Evolutionary conservation across 2,329 filamentous ascomycete species (phyloP), one percentile per base, ranked within the genome.

Genomic region (Ophiostoma pallidulum): DNA sequence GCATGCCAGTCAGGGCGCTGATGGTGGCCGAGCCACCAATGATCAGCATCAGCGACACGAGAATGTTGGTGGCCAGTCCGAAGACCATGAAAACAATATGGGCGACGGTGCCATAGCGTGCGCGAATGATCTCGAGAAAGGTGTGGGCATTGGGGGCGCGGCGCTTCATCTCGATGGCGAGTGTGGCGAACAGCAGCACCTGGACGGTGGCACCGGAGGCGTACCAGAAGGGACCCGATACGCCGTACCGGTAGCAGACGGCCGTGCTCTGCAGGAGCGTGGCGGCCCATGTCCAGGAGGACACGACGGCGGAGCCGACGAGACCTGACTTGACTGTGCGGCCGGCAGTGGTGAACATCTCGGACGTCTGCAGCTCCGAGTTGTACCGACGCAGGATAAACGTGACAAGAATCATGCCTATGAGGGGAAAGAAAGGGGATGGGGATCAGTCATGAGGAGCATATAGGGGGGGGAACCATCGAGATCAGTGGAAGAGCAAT

Each of bases 271-370:
- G 86, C 3, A 92, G 72, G 2, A 91, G 70, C 0, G 86, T 92
- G 19, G 86, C 88, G 0, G 87, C 88, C 88, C 88, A 94, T 0
- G 89, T 94, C 89, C 90, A 95, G 5, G 84, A 89, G 14, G 84
- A 90, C 4, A 94, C 87, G n/a, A 95, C 89, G 14, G 88, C 89
- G 5, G 86, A 86, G 10, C 86, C 86, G 1, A 94, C 87, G 13
- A 95, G 73, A 37, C 89, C 90, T 8, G 86, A 89, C 62, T 94
- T 95, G 55, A 95, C 86, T 1, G 86, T 89, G 52, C 90, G 75
- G 16, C 88, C 88, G 42, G 89, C 89, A 0, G 89, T 94, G 54
- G 77, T 89, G 72, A 95, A 95, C 78, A 89, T 92, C 67, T 95
- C 89, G 0, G 85, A 90, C 0, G 90, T 95, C 63, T 94, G 88